Evolutionary conservation across 1,139 yeast species (phyloP).

Genomic region (Yamadazyma triangularis): DNA sequence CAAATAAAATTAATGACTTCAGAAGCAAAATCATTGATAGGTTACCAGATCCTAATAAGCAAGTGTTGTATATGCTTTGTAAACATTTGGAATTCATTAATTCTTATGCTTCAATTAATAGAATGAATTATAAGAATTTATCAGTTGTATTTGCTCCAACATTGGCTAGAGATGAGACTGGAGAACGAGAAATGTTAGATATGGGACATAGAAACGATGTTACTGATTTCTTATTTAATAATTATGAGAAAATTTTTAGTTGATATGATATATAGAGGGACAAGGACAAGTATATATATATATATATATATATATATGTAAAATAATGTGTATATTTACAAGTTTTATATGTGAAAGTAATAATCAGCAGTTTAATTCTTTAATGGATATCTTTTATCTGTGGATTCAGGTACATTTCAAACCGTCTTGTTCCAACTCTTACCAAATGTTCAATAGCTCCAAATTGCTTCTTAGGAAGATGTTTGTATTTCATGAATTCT

Average conservation of each 20-base stretch:
- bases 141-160: constrained; percentile 97
- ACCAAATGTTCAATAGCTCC: constrained; percentile 82
- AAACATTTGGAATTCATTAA: constrained; percentile 62
- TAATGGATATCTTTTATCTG: constrained; percentile 60
- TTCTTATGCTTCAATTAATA: constrained; percentile 44
- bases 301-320: too few relatives aligned
- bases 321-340: neutral
- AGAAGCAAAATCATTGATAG: constrained; percentile 21
- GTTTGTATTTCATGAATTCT: constrained; percentile 61
- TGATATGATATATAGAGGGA: too few relatives aligned
- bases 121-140: constrained; percentile 79
- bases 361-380: too few relatives aligned
- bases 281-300: too few relatives aligned
- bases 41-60: constrained; percentile 68
- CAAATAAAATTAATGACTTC: constrained; percentile 27
- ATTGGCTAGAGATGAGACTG: constrained; percentile 72
- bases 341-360: neutral
- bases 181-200: constrained; percentile 81
- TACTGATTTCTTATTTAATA: constrained; percentile 69
- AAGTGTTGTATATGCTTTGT: constrained; percentile 52
- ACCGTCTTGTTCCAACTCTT: constrained; percentile 67
- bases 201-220: constrained; percentile 79
- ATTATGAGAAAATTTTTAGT: constrained; percentile 40
- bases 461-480: constrained; percentile 73
- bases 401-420: constrained; percentile 68